These are phyloP conservation scores for Lasiodiplodia citricola DNA, from an alignment of 2,329 filamentous ascomycete genomes.

Conservation along the genomic window DNA sequence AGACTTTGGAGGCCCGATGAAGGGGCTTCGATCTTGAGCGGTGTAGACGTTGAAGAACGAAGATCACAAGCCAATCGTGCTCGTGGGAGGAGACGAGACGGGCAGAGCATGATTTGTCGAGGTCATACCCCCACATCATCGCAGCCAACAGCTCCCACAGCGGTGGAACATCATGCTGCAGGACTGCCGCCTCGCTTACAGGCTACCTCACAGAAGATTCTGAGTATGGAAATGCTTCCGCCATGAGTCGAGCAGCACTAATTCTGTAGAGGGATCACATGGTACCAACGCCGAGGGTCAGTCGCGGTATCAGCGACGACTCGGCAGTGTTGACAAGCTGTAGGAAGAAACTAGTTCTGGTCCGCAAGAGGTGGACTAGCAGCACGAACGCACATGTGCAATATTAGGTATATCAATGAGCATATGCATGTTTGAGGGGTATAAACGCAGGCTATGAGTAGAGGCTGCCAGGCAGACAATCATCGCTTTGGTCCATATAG, in stretches of 20 bases:
- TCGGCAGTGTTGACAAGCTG: not conserved
- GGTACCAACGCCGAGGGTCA: not conserved
- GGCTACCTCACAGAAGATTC: not conserved
- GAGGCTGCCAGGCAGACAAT: not conserved
- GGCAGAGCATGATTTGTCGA: not conserved
- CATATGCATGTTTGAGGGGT: not conserved
- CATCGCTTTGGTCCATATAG: not conserved
- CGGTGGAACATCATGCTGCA: not conserved
- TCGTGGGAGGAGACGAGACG: not conserved
- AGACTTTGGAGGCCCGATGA: constrained; percentile 36
- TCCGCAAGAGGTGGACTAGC: not conserved
- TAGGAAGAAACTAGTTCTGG: not conserved
- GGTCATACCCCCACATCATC: not conserved
- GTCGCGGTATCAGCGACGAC: not conserved
- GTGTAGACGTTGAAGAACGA: no score
- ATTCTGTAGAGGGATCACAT: not conserved
- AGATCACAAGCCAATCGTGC: not conserved
- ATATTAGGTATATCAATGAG: not conserved
- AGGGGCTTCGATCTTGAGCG: not conserved
- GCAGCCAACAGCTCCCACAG: not conserved
- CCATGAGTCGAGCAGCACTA: not conserved
- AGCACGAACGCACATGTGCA: not conserved
- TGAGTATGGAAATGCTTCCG: not conserved
- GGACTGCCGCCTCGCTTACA: not conserved
- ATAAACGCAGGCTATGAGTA: not conserved